Base-by-base conservation (phyloP, 768 basidiomycete species). In the Amanita muscaria region DNA sequence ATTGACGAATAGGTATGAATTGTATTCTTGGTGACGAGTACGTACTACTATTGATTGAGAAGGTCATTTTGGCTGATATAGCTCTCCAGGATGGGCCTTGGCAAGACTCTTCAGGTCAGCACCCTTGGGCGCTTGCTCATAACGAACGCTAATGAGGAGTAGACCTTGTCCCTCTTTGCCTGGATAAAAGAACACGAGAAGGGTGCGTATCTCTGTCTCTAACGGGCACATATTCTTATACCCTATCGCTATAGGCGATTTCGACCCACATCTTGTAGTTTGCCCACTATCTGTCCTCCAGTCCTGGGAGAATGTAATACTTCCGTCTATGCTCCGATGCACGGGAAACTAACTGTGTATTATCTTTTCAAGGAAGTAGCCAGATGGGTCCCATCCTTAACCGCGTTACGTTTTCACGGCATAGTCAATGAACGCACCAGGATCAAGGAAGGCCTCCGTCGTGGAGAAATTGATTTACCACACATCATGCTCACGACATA, bases 11-110 rank as follows among this genome's bases (percentile, higher is more conserved):
- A 77, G 76, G 77, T 12, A 74, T 83, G 69, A 83, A 78, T 50
- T 77, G 79, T 56, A 80, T 87, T 46, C 66, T 87, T 1, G 84
- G 80, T 22, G 84, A 87, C 50, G 79, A 77, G 76, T 77, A 54
- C 49, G 70, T 64, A 19, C 15, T 47, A 44, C 11, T 46, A 27
- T 3, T 9, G 15, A 9, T 27, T 1, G 5, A 30, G 22, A 47
- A 27, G 33, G 34, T 38, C 9, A 8, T 18, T 12, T 11, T 9
- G 5, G 16, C 33, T 44, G 25, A 45, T 34, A 15, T 23, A 5
- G 16, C 14, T 15, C 8, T 42, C 22, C 44, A 76, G 74, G 61
- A 79, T 79, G 76, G 77, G 77, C 51, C 69, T 81, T 4, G 79
- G 79, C 5, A 81, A 81, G 56, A 81, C 80, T 0, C 59, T 81